A percentile compares a stretch with the other conserved stretches of the same genome.
phyloP scores from a whole-genome alignment of 768 basidiomycete genomes.

The Mycena sanguinolenta region DNA sequence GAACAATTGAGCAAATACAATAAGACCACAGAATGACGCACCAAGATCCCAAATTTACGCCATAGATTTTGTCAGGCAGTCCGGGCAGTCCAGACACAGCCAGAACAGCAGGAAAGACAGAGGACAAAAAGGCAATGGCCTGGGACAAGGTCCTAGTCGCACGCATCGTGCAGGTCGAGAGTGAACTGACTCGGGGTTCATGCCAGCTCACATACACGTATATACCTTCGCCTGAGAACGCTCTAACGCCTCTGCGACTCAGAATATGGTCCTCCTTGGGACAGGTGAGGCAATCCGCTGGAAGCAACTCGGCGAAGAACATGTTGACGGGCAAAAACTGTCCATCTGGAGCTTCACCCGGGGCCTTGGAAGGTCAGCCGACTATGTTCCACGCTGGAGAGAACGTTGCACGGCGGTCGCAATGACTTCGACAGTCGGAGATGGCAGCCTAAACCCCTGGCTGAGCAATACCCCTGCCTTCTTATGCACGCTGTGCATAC shows the following conservation, averaged over 20 bases:
- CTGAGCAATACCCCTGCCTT: neutral
- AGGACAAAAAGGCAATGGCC: slow-evolving; percentile 12
- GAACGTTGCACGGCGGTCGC: neutral
- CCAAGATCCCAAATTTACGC: slow-evolving; percentile 82
- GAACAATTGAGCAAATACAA: no score
- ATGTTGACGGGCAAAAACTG: slow-evolving; percentile 7
- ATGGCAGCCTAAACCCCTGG: neutral
- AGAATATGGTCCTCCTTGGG: neutral
- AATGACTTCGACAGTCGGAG: neutral
- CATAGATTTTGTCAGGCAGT: slow-evolving; percentile 69
- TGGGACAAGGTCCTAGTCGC: neutral
- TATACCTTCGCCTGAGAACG: neutral
- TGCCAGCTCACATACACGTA: slow-evolving; percentile 22
- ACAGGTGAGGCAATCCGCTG: slow-evolving; percentile 7
- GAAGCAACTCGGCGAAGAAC: neutral
- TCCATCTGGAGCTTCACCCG: no score
- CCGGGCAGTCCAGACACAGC: slow-evolving; percentile 24
- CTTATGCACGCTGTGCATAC: no score
- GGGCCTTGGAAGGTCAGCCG: slow-evolving; percentile 15
- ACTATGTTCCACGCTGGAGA: slow-evolving; percentile 27
- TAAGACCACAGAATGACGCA: slow-evolving; percentile 46
- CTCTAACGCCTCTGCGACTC: slow-evolving; percentile 16
- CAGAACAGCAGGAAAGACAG: slow-evolving; percentile 7
- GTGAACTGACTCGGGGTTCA: neutral
- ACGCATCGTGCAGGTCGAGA: slow-evolving; percentile 17